Conservation (phyloP, 2,329 filamentous ascomycete species). For the Neodidymelliopsis sp. region DNA sequence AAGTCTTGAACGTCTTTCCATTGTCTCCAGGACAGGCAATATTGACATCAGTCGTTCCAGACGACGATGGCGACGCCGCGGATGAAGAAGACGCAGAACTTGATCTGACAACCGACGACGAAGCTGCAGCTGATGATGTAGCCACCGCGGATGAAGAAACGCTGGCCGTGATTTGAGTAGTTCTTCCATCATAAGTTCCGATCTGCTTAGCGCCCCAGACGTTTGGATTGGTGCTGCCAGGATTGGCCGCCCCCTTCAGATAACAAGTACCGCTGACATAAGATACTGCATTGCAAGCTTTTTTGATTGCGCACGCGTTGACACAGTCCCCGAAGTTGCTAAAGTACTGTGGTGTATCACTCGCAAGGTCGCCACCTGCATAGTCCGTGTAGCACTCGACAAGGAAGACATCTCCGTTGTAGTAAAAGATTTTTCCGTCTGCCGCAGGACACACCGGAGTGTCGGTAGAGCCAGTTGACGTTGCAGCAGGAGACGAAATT, state of each 20-base stretch:
- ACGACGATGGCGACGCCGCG: background rate
- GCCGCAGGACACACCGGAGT: slow-evolving; percentile 14
- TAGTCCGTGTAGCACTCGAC: slow-evolving; percentile 23
- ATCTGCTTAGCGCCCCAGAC: background rate
- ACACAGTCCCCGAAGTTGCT: background rate
- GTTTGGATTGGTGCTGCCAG: slow-evolving; percentile 1
- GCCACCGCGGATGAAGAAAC: background rate
- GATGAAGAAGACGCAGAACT: background rate
- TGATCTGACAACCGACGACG: too few species aligned
- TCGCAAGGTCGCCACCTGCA: slow-evolving; percentile 2
- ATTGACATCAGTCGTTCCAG: background rate
- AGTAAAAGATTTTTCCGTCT: slow-evolving; percentile 5
- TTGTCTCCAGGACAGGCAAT: slow-evolving; percentile 3
- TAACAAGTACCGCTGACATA: slow-evolving; percentile 4
- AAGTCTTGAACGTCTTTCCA: background rate
- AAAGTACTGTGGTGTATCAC: background rate
- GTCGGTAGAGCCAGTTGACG: slow-evolving; percentile 1
- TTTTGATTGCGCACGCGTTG: background rate
- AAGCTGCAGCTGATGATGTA: background rate
- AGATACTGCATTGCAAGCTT: background rate
- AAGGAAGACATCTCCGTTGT: slow-evolving; percentile 4
- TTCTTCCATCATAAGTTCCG: background rate
- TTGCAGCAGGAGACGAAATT: background rate
- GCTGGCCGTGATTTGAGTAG: background rate
- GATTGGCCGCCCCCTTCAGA: slow-evolving; percentile 17